A percentile compares a stretch with the other conserved stretches of the same genome.
phyloP scores from a whole-genome alignment of 371 early-diverging fungal genomes.

The Entomophthora muscae region DNA sequence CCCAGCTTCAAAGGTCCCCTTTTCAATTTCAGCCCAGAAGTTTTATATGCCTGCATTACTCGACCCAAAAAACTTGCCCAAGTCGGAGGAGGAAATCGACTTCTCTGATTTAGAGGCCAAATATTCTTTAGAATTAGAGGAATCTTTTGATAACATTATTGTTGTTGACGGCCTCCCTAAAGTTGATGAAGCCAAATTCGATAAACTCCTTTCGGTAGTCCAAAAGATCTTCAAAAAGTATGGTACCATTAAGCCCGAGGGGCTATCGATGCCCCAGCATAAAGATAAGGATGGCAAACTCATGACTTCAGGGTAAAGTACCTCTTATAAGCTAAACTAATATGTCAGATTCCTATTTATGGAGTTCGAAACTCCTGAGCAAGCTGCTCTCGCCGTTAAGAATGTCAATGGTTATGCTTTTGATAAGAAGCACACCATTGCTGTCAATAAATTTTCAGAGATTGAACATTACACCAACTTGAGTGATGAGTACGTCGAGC shows the following conservation, averaged over 20 bases:
- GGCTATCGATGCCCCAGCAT: constrained; percentile 71
- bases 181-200: constrained; percentile 74
- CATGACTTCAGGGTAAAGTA: constrained; percentile 61
- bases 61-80: background rate
- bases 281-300: constrained; percentile 41
- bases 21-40: no score
- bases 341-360: constrained; percentile 67
- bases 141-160: constrained; percentile 67
- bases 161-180: constrained; percentile 84
- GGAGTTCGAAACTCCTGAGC: constrained; percentile 75
- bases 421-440: constrained; percentile 64
- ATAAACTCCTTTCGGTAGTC: constrained; percentile 58
- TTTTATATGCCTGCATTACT: constrained; percentile 1
- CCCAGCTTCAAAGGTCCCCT: no score
- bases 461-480: constrained; percentile 63
- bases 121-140: constrained; percentile 42
- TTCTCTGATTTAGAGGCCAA: constrained; percentile 77
- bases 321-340: background rate
- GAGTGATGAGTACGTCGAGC: constrained; percentile 54
- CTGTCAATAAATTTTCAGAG: constrained; percentile 78
- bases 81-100: constrained; percentile 53
- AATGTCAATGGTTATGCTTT: constrained; percentile 58
- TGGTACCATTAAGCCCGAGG: constrained; percentile 62
- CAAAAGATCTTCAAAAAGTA: constrained; percentile 63
- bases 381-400: constrained; percentile 65